These are phyloP conservation scores for Nepenthes gracilis DNA, from an alignment of 148 eudicot genomes.

Conservation along the genomic window DNA sequence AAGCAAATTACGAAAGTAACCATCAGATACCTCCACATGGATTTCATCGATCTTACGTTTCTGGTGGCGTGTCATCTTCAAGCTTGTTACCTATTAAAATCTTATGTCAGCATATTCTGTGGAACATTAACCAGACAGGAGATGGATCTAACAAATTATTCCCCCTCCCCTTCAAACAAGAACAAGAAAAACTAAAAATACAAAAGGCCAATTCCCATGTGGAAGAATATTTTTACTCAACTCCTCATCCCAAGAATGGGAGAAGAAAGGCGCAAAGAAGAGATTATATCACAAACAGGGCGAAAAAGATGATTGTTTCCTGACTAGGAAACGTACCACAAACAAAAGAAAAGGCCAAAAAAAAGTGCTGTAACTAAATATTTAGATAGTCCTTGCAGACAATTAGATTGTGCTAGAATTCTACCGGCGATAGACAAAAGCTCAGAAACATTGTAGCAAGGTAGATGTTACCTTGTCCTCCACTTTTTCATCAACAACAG, in stretches of 20 bases:
- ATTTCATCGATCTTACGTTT: conserved; percentile 95
- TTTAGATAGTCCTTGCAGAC: not conserved
- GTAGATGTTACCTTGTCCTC: conserved; percentile 7
- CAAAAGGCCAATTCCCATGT: too few species aligned
- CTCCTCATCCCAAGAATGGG: not conserved
- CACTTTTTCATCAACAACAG: conserved; percentile 1
- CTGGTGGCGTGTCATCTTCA: conserved; percentile 99
- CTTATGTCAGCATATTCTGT: too few species aligned
- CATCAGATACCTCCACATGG: conserved; percentile 70
- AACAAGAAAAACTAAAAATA: too few species aligned
- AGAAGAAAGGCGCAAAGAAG: not conserved
- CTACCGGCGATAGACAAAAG: not conserved
- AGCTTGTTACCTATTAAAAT: conserved; percentile 54
- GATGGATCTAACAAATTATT: not conserved
- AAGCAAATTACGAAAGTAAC: not conserved
- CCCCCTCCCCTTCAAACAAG: too few species aligned
- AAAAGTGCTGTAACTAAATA: not conserved
- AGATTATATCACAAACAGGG: too few species aligned
- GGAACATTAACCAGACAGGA: too few species aligned
- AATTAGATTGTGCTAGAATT: too few species aligned
- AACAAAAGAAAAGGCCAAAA: too few species aligned
- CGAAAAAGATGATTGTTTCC: too few species aligned
- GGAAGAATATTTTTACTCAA: not conserved
- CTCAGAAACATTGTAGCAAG: not conserved
- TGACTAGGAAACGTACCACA: not conserved